Conservation (phyloP, 768 basidiomycete genomes). For the Termitomyces eurrhizus region DNA sequence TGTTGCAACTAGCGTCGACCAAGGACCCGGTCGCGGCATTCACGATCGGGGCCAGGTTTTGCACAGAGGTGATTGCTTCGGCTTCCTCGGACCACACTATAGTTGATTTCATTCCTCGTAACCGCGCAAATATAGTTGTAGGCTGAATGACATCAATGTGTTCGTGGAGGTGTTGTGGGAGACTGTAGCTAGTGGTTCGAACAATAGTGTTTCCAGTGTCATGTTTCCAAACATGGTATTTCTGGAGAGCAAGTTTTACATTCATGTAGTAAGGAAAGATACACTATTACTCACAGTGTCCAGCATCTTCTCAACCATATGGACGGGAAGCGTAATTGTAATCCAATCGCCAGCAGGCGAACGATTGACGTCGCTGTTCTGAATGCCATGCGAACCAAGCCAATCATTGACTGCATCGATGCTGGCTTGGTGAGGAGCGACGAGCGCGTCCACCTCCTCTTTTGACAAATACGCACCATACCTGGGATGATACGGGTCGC, state of each 20-base stretch:
- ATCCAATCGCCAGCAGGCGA: constrained; percentile 70
- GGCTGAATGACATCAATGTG: constrained; percentile 70
- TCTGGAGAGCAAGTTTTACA: constrained; percentile 29
- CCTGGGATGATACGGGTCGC: constrained; percentile 48
- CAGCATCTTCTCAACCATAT: constrained; percentile 63
- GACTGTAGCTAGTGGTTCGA: constrained; percentile 63
- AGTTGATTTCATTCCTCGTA: constrained; percentile 11
- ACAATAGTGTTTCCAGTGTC: constrained; percentile 47
- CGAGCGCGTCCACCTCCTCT: constrained; percentile 59
- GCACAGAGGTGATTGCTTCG: constrained; percentile 10
- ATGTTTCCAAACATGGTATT: constrained; percentile 62
- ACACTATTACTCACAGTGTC: constrained; percentile 33
- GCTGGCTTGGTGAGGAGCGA: constrained; percentile 55
- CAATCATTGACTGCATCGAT: constrained; percentile 56
- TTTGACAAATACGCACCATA: constrained; percentile 58
- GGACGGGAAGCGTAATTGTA: constrained; percentile 52
- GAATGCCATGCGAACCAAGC: constrained; percentile 53
- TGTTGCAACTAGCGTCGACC: constrained; percentile 47
- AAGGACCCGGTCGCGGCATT: background rate
- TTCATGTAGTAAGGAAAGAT: background rate
- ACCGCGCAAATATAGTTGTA: constrained; percentile 57
- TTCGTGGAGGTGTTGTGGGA: constrained; percentile 51
- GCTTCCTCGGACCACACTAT: constrained; percentile 21
- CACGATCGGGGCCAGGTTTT: constrained; percentile 7
- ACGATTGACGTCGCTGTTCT: constrained; percentile 38